These are phyloP conservation scores for Starmera caribaea DNA, from an alignment of 805 yeast genomes.

Conservation along the genomic window DNA sequence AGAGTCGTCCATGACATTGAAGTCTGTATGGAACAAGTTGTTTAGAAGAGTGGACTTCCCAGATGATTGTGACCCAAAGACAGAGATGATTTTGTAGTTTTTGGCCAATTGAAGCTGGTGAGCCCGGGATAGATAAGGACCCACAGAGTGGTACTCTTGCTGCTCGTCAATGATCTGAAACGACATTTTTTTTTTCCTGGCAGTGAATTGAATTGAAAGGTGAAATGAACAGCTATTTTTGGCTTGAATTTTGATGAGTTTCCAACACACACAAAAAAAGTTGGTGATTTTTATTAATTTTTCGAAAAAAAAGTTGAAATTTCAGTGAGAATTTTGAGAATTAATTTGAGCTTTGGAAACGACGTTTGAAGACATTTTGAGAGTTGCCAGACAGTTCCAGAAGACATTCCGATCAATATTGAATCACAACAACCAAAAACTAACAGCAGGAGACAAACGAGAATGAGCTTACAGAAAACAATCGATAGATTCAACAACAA, in stretches of 20 bases:
- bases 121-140: slow-evolving; percentile 21
- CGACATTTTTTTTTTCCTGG: slow-evolving; percentile 18
- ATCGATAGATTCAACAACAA: slow-evolving; percentile 56
- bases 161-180: slow-evolving; percentile 46
- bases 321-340: neutral
- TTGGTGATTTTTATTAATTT: neutral
- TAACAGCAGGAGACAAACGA: slow-evolving; percentile 3
- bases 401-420: too few relatives aligned
- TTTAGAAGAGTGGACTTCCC: slow-evolving; percentile 93
- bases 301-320: neutral
- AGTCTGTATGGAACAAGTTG: slow-evolving; percentile 72
- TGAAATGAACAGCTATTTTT: neutral
- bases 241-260: too few relatives aligned
- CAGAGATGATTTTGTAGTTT: slow-evolving; percentile 84
- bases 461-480: slow-evolving; percentile 43
- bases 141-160: slow-evolving; percentile 29
- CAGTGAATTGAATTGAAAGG: too few relatives aligned
- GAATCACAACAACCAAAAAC: neutral
- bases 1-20: slow-evolving; percentile 88
- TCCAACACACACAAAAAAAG: neutral
- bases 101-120: slow-evolving; percentile 43
- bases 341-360: neutral
- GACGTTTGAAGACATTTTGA: neutral
- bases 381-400: neutral
- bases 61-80: slow-evolving; percentile 94